These are phyloP conservation scores for Capsella bursapastoris DNA, from an alignment of 345 rosid species.

Conservation along the genomic window DNA sequence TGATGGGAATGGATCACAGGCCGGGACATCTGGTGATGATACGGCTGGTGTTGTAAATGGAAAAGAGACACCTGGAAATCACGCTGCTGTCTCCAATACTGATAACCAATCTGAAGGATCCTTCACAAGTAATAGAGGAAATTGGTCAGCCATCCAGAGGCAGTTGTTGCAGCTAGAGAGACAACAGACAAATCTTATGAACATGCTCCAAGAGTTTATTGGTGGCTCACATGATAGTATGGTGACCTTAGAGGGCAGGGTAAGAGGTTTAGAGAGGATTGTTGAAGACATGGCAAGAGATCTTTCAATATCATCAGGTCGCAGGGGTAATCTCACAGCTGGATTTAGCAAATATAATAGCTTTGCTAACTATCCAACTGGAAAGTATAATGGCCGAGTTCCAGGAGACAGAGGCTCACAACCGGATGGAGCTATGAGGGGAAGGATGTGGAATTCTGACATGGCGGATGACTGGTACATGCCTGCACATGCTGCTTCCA, in stretches of 20 bases:
- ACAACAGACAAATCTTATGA: constrained; percentile 90
- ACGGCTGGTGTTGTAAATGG: constrained; percentile 50
- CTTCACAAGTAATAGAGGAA: constrained; percentile 73
- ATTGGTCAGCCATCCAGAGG: constrained; percentile 96
- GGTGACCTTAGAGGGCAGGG: constrained; percentile 90
- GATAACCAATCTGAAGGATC: constrained; percentile 85
- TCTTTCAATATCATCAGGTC: constrained; percentile 81
- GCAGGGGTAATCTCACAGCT: constrained; percentile 65
- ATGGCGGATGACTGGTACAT: constrained; percentile 75
- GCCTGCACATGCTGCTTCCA: constrained; percentile 67
- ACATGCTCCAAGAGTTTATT: constrained; percentile 98
- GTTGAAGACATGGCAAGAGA: constrained; percentile 95
- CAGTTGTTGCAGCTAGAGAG: constrained; percentile 91
- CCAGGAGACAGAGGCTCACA: constrained; percentile 83
- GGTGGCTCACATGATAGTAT: constrained; percentile 98
- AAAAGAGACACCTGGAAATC: constrained; percentile 63
- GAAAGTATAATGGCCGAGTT: constrained; percentile 68
- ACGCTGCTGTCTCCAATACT: constrained; percentile 57
- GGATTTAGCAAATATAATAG: constrained; percentile 84
- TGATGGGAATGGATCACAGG: constrained; percentile 60
- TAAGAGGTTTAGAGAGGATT: constrained; percentile 94
- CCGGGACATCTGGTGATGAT: constrained; percentile 64
- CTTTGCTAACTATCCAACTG: constrained; percentile 63
- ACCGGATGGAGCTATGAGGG: constrained; percentile 73
- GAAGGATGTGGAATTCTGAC: constrained; percentile 75